A percentile compares a stretch with the other conserved stretches of the same genome.
phyloP scores from a whole-genome alignment of 176 grass and related monocot genomes.

The Saccharum spontaneum region DNA sequence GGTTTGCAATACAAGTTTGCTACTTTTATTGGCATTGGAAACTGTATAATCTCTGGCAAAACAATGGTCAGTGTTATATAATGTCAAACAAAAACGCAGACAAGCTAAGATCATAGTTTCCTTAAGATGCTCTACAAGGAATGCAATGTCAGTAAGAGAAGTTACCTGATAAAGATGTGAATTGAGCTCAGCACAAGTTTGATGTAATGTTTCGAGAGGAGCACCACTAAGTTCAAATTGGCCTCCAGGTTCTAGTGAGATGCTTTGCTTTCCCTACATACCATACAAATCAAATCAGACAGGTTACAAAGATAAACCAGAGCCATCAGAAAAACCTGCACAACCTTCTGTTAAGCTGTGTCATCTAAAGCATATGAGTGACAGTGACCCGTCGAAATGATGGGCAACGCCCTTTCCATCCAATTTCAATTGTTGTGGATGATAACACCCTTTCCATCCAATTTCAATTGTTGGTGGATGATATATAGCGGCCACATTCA shows the following conservation, averaged over 20 bases:
- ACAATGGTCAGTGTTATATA: background rate
- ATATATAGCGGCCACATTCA: background rate
- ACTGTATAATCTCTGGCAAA: background rate
- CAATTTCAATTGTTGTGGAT: background rate
- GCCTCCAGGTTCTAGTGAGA: slow-evolving; percentile 92
- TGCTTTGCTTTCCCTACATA: slow-evolving; percentile 83
- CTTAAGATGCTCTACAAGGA: background rate
- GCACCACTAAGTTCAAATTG: slow-evolving; percentile 99
- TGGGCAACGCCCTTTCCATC: background rate
- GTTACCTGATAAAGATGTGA: slow-evolving; percentile 99
- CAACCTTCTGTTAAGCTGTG: background rate
- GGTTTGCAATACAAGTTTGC: background rate
- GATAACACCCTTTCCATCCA: background rate
- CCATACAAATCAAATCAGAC: slow-evolving; percentile 8
- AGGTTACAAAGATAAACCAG: background rate
- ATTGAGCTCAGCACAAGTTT: slow-evolving; percentile 99
- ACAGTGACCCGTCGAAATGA: background rate
- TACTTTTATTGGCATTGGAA: background rate
- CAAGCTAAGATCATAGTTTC: background rate
- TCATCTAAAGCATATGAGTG: background rate
- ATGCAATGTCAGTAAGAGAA: slow-evolving; percentile 2
- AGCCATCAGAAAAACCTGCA: background rate
- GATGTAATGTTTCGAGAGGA: slow-evolving; percentile 92
- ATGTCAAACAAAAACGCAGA: slow-evolving; percentile 11
- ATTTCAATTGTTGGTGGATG: background rate